Evolutionary conservation across 106 monocot genomes (phyloP).

Genomic region (Dioscorea zingiberensis): DNA sequence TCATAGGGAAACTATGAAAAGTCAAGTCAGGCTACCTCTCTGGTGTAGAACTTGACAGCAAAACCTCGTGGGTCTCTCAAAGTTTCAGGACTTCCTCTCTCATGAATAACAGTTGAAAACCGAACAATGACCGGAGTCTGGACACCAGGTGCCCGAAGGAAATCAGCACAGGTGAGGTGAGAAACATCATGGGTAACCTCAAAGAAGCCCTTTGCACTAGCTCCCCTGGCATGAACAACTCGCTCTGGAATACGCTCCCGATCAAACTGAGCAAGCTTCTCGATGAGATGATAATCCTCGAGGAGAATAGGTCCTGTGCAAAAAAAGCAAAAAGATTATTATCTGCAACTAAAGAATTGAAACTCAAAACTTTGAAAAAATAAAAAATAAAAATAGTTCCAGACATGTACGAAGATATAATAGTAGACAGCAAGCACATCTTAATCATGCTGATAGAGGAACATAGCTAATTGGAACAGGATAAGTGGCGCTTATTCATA

Average conservation of each 20-base stretch:
- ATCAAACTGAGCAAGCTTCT: conserved; percentile 74
- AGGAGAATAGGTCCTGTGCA: conserved; percentile 67
- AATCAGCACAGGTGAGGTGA: conserved; percentile 80
- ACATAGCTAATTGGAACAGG: too few relatives aligned
- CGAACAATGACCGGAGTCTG: conserved; percentile 76
- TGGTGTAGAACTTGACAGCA: conserved; percentile 81
- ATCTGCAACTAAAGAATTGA: too few relatives aligned
- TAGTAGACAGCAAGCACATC: too few relatives aligned
- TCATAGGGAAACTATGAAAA: neutral
- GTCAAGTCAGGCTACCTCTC: conserved; percentile 38
- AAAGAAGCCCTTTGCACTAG: conserved; percentile 86
- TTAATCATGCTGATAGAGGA: too few relatives aligned
- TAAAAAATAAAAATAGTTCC: too few relatives aligned
- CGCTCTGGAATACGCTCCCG: conserved; percentile 78
- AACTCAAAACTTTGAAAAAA: too few relatives aligned
- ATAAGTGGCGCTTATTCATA: too few relatives aligned
- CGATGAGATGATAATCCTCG: conserved; percentile 73
- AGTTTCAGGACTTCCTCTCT: conserved; percentile 81
- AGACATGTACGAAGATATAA: too few relatives aligned
- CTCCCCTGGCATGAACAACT: conserved; percentile 82
- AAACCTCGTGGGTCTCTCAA: conserved; percentile 74
- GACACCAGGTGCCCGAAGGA: conserved; percentile 69
- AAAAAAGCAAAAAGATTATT: neutral
- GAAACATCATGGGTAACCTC: conserved; percentile 83
- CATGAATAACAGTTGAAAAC: conserved; percentile 84